Evolutionary conservation across 257 asterid species (phyloP), one percentile per base, ranked within the genome.

Genomic region (Leptodermis oblonga): DNA sequence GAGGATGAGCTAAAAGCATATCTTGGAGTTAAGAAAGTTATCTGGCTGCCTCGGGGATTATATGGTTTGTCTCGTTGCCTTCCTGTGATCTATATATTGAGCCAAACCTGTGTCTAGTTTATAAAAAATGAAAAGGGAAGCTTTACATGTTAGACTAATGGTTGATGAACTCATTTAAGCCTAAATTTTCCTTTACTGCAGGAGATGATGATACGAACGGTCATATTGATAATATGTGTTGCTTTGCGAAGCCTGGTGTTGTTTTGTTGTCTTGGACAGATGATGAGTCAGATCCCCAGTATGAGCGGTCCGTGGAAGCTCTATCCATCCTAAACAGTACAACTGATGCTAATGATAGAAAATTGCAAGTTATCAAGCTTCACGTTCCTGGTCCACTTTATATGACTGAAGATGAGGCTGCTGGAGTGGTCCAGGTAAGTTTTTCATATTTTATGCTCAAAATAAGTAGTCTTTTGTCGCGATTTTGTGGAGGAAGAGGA

Each of bases 131-230:
- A n/a, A 43, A 23, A 15, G 58, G 51, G 58, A 41, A 64, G 34
- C 53, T 52, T 2, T 5, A 39, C 46, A 11, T 62, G 49, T 62
- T 62, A n/a, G 46, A 45, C 4, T n/a, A 34, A 51, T 20, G 8
- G 33, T 43, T 8, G 17, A 49, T 10, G 13, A 28, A 36, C 34
- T 36, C 4, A 45, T 3, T 30, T 36, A 46, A n/a, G n/a, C n/a
- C n/a, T n/a, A n/a, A n/a, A 1, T 39, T 55, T 74, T 7, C 34
- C 33, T 69, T 52, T 65, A 36, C 72, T 83, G 74, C 87, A 92
- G 97, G 97, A 13, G 97, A 93, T 74, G 95, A 88, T 68, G 98
- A 93, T 80, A 90, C 97, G n/a, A 93, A 93, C 59, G 98, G 97
- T 34, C 98, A 93, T 73, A 82, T 93, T 15, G 97, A 93, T 77